Evolutionary conservation across 2,329 filamentous ascomycete genomes (phyloP).

Genomic region (Xenoacremonium recifei): DNA sequence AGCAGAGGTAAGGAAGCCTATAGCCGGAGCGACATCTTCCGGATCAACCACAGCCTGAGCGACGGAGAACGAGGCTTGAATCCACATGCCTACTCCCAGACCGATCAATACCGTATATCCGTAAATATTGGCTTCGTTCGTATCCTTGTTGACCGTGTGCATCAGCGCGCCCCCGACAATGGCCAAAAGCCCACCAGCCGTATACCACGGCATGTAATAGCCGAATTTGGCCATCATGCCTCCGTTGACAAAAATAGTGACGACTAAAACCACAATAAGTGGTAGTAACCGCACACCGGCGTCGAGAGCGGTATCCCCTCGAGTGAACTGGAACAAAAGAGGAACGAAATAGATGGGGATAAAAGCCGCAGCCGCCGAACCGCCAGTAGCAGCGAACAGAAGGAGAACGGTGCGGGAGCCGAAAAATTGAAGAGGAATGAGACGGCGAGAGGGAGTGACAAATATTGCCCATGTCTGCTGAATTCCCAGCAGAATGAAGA

Average conservation of each 20-base stretch:
- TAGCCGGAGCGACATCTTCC: slow-evolving; percentile 34
- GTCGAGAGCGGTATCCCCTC: slow-evolving; percentile 37
- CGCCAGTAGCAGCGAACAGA: slow-evolving; percentile 20
- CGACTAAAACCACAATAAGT: slow-evolving; percentile 36
- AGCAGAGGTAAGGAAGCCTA: slow-evolving; percentile 19
- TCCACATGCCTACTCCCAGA: slow-evolving; percentile 35
- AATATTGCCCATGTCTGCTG: slow-evolving; percentile 8
- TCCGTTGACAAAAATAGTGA: slow-evolving; percentile 35
- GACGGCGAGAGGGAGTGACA: neutral
- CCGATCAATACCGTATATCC: slow-evolving; percentile 39
- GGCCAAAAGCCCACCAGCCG: slow-evolving; percentile 31
- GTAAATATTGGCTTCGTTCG: slow-evolving; percentile 25
- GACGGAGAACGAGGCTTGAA: slow-evolving; percentile 34
- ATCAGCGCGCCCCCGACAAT: slow-evolving; percentile 33
- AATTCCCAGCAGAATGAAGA: slow-evolving; percentile 25
- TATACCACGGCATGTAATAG: slow-evolving; percentile 39
- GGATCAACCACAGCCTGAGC: slow-evolving; percentile 30
- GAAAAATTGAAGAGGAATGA: slow-evolving; percentile 49
- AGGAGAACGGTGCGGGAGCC: slow-evolving; percentile 22
- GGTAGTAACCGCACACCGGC: slow-evolving; percentile 41
- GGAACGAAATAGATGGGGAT: slow-evolving; percentile 46
- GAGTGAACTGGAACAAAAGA: slow-evolving; percentile 48
- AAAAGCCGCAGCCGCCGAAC: slow-evolving; percentile 15
- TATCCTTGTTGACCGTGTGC: slow-evolving; percentile 13
- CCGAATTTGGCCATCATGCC: slow-evolving; percentile 31